Evolutionary conservation across 192 early-diverging fungal species (phyloP).

Genomic region (Ramicandelaber brevisporus): DNA sequence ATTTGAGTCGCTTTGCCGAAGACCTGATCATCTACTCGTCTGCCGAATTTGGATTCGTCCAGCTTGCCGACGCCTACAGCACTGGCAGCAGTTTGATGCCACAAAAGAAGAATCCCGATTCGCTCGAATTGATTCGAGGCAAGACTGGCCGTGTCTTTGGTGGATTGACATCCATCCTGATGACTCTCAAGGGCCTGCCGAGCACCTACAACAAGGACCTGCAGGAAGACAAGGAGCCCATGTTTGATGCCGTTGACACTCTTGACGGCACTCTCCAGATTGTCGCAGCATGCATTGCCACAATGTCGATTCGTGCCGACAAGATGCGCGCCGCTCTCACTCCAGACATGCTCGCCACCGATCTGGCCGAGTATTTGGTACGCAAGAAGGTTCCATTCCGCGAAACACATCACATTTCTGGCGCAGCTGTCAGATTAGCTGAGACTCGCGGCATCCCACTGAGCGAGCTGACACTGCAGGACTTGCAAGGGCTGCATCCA

Average conservation of each 20-base stretch:
- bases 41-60: constrained; percentile 84
- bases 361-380: constrained; percentile 94
- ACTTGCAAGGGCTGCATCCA: constrained; percentile 66
- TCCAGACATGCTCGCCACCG: constrained; percentile 90
- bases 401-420: constrained; percentile 95
- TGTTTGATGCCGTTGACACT: constrained; percentile 89
- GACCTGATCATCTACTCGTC: constrained; percentile 89
- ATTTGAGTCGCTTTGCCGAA: constrained; percentile 72
- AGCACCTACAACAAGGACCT: constrained; percentile 98
- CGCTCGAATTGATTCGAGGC: constrained; percentile 80
- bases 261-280: constrained; percentile 79
- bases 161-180: constrained; percentile 84
- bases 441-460: constrained; percentile 61
- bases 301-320: constrained; percentile 51
- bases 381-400: constrained; percentile 97
- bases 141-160: constrained; percentile 95
- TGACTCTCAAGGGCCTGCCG: constrained; percentile 92
- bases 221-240: constrained; percentile 97
- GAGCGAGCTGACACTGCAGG: constrained; percentile 39
- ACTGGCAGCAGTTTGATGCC: constrained; percentile 97
- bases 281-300: constrained; percentile 71
- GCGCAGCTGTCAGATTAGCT: constrained; percentile 76
- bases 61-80: constrained; percentile 89
- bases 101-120: constrained; percentile 99
- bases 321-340: constrained; percentile 64